phyloP scores from a whole-genome alignment of 306 rosid genomes.

The Pyrus bretschneideri region DNA sequence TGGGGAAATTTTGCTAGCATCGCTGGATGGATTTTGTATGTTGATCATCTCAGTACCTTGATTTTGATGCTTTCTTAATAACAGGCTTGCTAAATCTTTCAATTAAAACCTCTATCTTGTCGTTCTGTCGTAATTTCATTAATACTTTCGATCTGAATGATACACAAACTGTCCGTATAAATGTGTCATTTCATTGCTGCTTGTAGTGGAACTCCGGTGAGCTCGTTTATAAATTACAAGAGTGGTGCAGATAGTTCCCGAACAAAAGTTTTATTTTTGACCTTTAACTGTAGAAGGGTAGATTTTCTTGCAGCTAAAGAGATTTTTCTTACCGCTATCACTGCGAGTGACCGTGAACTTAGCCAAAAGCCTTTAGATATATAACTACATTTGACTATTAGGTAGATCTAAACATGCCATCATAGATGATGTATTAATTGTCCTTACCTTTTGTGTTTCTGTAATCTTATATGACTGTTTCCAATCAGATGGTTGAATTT shows the following conservation, averaged over 20 bases:
- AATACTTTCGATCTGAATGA: background rate
- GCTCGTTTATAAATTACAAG: background rate
- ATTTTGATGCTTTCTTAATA: background rate
- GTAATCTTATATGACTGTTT: background rate
- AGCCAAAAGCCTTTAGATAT: background rate
- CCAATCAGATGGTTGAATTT: background rate
- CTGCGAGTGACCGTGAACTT: background rate
- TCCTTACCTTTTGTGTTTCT: background rate
- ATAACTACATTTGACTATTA: background rate
- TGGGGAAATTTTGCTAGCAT: constrained; percentile 44
- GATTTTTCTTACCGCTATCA: background rate
- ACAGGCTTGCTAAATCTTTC: background rate
- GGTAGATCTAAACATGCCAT: background rate
- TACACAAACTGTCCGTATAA: background rate
- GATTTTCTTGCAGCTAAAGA: background rate
- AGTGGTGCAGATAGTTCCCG: background rate
- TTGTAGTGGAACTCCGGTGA: background rate
- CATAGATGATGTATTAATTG: background rate
- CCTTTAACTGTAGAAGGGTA: background rate
- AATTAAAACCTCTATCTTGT: background rate
- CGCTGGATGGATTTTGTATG: constrained; percentile 49
- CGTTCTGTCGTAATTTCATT: background rate
- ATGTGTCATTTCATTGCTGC: background rate
- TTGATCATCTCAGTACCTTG: background rate
- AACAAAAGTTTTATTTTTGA: background rate